These are phyloP conservation scores for Trypanosoma cruzi DNA, from an alignment of 208 protist genomes.

Conservation along the genomic window DNA sequence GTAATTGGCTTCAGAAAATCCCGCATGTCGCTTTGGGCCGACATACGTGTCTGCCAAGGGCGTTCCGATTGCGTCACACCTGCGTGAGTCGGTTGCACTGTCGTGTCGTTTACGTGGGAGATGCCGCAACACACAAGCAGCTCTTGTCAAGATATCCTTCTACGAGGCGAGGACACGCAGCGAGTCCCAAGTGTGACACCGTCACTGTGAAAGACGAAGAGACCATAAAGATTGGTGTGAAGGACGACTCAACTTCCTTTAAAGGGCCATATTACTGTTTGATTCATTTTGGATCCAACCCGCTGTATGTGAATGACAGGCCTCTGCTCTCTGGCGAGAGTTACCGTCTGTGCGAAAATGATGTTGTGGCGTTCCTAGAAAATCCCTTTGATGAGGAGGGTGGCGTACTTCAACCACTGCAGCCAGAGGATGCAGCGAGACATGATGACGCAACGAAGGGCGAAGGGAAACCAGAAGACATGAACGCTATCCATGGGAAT, in stretches of 20 bases:
- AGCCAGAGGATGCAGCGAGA: conserved; percentile 7
- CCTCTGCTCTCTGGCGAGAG: conserved; percentile 41
- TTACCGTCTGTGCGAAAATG: conserved; percentile 48
- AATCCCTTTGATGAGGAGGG: conserved; percentile 67
- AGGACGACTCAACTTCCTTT: conserved; percentile 22
- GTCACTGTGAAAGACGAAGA: conserved; percentile 1
- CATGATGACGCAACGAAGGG: conserved; percentile 2
- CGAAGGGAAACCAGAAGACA: background rate
- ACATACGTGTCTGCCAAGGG: conserved; percentile 46
- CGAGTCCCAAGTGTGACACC: background rate
- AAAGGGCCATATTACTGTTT: conserved; percentile 63
- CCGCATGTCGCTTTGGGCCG: conserved; percentile 71
- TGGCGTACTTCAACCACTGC: conserved; percentile 44
- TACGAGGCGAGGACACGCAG: background rate
- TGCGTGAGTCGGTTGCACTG: conserved; percentile 74
- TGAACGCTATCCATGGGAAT: background rate
- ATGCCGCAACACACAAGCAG: conserved; percentile 32
- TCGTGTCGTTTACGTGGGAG: conserved; percentile 53
- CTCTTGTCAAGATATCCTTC: conserved; percentile 22
- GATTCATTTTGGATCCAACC: conserved; percentile 74
- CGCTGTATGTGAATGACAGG: conserved; percentile 53
- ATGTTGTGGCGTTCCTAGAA: conserved; percentile 81
- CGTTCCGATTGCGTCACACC: conserved; percentile 44
- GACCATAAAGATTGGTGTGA: conserved; percentile 12
- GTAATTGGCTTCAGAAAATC: conserved; percentile 55